phyloP scores from a whole-genome alignment of 1,139 yeast genomes.

The Meyerozyma guilliermondii region DNA sequence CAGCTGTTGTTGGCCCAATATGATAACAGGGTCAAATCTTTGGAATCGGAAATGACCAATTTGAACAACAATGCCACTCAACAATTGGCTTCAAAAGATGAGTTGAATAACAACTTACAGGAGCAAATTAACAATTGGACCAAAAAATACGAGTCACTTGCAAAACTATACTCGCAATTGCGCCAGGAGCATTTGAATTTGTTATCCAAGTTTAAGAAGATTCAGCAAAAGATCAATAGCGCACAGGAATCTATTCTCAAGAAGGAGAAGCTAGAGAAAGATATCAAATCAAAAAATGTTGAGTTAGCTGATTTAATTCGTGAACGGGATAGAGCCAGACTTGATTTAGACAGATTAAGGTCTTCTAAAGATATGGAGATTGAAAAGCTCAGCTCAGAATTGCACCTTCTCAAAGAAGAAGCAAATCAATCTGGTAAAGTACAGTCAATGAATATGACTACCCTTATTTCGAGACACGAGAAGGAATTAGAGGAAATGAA shows the following conservation, averaged over 20 bases:
- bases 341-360: constrained; percentile 70
- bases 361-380: constrained; percentile 65
- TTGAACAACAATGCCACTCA: constrained; percentile 64
- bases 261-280: constrained; percentile 80
- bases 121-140: constrained; percentile 81
- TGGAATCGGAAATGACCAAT: constrained; percentile 68
- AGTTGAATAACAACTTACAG: constrained; percentile 61
- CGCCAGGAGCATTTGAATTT: constrained; percentile 88
- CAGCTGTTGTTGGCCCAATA: constrained; percentile 82
- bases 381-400: constrained; percentile 61
- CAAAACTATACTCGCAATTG: constrained; percentile 83
- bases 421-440: constrained; percentile 61
- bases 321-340: constrained; percentile 84
- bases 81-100: constrained; percentile 76
- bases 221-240: constrained; percentile 85
- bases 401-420: constrained; percentile 58
- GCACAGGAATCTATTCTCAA: constrained; percentile 90
- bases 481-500: constrained; percentile 44
- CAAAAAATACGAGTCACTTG: constrained; percentile 82
- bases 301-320: constrained; percentile 87
- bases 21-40: constrained; percentile 76
- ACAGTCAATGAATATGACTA: constrained; percentile 61
- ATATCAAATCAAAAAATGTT: constrained; percentile 76
- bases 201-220: constrained; percentile 72
- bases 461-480: constrained; percentile 61